Conservation (phyloP, 495 filamentous ascomycete species). For the Lepidopterella palustris region DNA sequence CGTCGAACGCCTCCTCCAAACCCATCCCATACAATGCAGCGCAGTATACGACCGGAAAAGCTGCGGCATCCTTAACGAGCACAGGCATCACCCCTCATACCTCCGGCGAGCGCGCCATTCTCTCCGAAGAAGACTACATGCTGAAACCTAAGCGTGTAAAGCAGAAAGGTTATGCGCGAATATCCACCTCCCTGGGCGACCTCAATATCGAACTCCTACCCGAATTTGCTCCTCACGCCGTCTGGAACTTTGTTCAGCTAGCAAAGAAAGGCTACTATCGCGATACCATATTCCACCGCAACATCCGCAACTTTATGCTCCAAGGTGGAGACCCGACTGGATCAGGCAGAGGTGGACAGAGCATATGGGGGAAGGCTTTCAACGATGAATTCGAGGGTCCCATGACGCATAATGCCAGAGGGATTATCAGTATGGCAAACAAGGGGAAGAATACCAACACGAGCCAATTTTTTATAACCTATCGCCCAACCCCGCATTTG, state of each 20-base stretch:
- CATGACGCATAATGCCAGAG: constrained; percentile 66
- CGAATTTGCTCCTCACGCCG: constrained; percentile 82
- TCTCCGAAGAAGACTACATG: constrained; percentile 95
- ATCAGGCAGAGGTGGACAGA: constrained; percentile 78
- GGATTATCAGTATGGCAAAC: constrained; percentile 74
- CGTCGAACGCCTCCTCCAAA: constrained; percentile 41
- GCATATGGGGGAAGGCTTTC: constrained; percentile 87
- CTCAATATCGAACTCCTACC: constrained; percentile 86
- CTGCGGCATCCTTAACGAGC: constrained; percentile 90
- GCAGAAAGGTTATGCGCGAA: constrained; percentile 78
- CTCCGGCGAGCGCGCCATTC: constrained; percentile 69
- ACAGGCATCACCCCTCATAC: constrained; percentile 92
- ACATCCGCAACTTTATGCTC: constrained; percentile 95
- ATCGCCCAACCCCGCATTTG: constrained; percentile 73
- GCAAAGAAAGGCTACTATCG: constrained; percentile 87
- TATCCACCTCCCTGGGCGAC: constrained; percentile 76
- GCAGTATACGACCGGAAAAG: constrained; percentile 80
- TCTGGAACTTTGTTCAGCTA: constrained; percentile 93
- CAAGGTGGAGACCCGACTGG: constrained; percentile 94
- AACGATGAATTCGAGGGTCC: constrained; percentile 90
- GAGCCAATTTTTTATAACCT: constrained; percentile 92
- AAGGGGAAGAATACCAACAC: constrained; percentile 97
- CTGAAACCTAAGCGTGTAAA: constrained; percentile 82
- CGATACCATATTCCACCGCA: constrained; percentile 76
- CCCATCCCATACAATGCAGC: constrained; percentile 72